Evolutionary conservation across 495 filamentous ascomycete genomes (phyloP), one percentile per base, ranked within the genome.

Genomic region (Lasiosphaeria miniovina): DNA sequence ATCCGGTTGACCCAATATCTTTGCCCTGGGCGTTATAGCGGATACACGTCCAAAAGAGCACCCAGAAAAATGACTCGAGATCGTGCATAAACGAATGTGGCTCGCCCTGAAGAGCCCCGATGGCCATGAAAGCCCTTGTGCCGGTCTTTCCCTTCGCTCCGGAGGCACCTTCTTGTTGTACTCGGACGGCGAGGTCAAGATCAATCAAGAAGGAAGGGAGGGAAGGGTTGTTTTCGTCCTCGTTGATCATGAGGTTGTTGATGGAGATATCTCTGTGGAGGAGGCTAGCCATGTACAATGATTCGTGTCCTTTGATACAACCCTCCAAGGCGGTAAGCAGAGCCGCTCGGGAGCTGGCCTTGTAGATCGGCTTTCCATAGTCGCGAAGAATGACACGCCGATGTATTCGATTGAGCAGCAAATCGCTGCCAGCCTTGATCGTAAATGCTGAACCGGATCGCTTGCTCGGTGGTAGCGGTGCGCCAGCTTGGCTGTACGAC

Each of bases 11-110:
- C n/a, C 24, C 54, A n/a, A 66, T 59, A 32, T 59, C 59, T 32
- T 60, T 31, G 40, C 43, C 58, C 31, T 60, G 71, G n/a, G 65
- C 69, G 11, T 75, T 36, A 52, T 66, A 74, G 52, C 80, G 71
- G 34, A 81, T 71, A 58, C 69, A 80, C 51, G 80, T 75, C 74
- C 73, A 79, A 56, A 80, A 81, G 0, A 83, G 59, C 24, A 84
- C 78, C 75, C 74, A 82, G 61, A 83, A 83, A 63, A 83, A 81
- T 24, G 75, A 83, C 67, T 84, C 77, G 12, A 84, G 71, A 59
- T 79, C 72, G 52, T 80, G 71, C 72, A 77, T 73, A 48, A 77
- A 78, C 4, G 67, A 70, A 62, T 79, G 70, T n/a, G 68, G 57
- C 56, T 81, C 66, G 58, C 69, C 68, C 31, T 65, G 60, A 41